These are phyloP conservation scores for Microsporum audouinii DNA, from an alignment of 2,329 filamentous ascomycete genomes.

Conservation along the genomic window DNA sequence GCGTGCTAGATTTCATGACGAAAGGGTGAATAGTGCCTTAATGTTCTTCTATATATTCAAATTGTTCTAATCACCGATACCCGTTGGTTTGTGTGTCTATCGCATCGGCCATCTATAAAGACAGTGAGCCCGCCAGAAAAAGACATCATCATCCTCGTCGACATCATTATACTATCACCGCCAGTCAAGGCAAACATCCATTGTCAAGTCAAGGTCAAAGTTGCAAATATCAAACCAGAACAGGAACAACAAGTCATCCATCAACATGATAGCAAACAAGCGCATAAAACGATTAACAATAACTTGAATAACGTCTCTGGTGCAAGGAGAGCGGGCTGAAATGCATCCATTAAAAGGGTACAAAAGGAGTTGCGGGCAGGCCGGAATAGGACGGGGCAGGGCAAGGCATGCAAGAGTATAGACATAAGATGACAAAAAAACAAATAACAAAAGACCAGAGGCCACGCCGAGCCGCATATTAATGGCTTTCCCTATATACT, in stretches of 20 bases:
- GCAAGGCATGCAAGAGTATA: neutral
- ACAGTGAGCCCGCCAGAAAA: neutral
- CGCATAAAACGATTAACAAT: neutral
- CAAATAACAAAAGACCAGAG: neutral
- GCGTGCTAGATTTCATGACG: conserved; percentile 41
- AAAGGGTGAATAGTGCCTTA: neutral
- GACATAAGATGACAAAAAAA: neutral
- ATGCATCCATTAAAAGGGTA: neutral
- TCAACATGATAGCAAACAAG: neutral
- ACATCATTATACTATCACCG: neutral
- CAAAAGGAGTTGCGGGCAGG: neutral
- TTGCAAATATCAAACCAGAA: neutral
- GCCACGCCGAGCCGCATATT: neutral
- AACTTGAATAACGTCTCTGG: neutral
- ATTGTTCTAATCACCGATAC: neutral
- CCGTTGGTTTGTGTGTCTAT: neutral
- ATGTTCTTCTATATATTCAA: neutral
- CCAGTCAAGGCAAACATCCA: neutral
- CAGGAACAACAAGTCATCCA: neutral
- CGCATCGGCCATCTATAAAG: neutral
- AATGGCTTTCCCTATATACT: conserved; percentile 1
- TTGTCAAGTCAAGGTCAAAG: neutral
- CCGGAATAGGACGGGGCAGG: neutral
- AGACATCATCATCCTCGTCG: neutral
- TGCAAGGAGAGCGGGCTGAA: neutral